Evolutionary conservation across 169 alveolate genomes (phyloP), one percentile per base, ranked within the genome.

Genomic region (Perkinsus olseni): DNA sequence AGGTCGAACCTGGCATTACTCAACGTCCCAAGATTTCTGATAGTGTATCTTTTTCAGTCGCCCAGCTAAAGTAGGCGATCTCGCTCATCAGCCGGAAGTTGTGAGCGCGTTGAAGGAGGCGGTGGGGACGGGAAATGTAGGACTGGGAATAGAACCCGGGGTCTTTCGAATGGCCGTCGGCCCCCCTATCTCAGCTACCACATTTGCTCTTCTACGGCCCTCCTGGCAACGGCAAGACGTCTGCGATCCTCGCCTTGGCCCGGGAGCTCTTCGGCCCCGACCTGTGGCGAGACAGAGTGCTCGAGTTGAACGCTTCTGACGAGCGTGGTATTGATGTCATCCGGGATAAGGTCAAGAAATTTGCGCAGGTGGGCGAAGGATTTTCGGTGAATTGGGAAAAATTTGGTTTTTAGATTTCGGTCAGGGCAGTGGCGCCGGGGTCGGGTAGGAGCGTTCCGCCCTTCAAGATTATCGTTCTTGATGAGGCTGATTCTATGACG

Each of bases 181-280:
- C 36, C 10, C 17, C 10, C 82, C 31, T 62, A 40, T 62, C 82
- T 3, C 98, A 97, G 95, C 96, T 97, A 98, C 99, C 99, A 24
- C 99, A 99, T 95, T 93, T 99, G 93, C 95, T 99, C 39, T 97
- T 99, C 91, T 98, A 99, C 95, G 99, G 99, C 34, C 99, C 99
- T 34, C 99, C 99, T 21, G 99, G 99, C 24, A 98, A 99, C 74
- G 99, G 99, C 36, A 99, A 99, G 96, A 99, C 99, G 20, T 98
- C 99, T 91, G 99, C 99, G 20, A 98, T 98, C 31, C 97, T 98
- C 92, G 99, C 99, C 31, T 95, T 98, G 92, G 98, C 99, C 17
- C 97, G 98, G 94, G 98, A 99, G 95, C 94, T 99, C 74, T 99
- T 97, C 95, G 99, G 99, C 92, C 96, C 94, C 38, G 98, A 96